phyloP scores from a whole-genome alignment of 306 rosid genomes.

The Argentina anserina region DNA sequence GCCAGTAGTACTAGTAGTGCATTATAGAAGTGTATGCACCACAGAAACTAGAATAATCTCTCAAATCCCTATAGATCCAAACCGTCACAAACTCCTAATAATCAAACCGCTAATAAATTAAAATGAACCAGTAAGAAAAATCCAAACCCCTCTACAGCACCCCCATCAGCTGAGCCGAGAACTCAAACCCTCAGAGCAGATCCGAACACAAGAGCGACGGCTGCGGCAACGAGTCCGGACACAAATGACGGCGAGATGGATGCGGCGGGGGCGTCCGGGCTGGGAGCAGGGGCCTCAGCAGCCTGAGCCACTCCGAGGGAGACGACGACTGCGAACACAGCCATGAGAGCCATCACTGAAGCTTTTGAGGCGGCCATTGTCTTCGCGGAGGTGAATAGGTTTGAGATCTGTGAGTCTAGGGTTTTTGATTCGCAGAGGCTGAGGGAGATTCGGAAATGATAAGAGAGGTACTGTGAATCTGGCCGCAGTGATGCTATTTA shows the following conservation, averaged over 20 bases:
- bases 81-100: neutral
- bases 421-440: slow-evolving; percentile 7
- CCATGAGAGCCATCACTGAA: slow-evolving; percentile 38
- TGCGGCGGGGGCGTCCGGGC: slow-evolving; percentile 59
- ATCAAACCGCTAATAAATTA: neutral
- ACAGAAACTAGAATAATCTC: neutral
- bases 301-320: slow-evolving; percentile 39
- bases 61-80: slow-evolving; percentile 17
- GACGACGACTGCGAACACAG: slow-evolving; percentile 36
- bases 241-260: slow-evolving; percentile 49
- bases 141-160: slow-evolving; percentile 29
- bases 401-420: slow-evolving; percentile 4
- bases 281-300: slow-evolving; percentile 72
- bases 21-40: slow-evolving; percentile 11
- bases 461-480: neutral
- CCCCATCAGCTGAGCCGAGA: neutral
- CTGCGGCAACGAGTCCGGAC: slow-evolving; percentile 39
- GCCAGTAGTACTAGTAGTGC: slow-evolving; percentile 5
- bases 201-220: slow-evolving; percentile 59
- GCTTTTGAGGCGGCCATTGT: slow-evolving; percentile 60
- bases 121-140: slow-evolving; percentile 13
- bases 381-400: neutral
- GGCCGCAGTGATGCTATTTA: slow-evolving; percentile 11
- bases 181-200: slow-evolving; percentile 61
- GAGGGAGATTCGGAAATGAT: neutral